These are phyloP conservation scores for Solanum aculeatissimum DNA, from an alignment of 305 asterid genomes.

Conservation along the genomic window DNA sequence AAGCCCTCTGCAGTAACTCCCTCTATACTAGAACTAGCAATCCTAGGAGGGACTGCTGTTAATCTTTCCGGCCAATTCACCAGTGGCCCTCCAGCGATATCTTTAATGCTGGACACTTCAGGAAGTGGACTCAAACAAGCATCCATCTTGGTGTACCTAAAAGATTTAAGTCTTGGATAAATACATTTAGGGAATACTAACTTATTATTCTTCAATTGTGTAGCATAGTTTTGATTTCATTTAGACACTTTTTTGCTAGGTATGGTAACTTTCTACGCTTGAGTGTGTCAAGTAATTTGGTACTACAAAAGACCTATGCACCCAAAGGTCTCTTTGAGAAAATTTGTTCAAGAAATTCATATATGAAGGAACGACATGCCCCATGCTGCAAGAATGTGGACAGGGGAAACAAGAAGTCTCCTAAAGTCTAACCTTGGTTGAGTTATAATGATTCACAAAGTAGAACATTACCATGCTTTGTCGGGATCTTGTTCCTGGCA, in stretches of 20 bases:
- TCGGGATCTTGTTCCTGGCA: constrained; percentile 70
- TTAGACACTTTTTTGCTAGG: not conserved
- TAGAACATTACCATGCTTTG: constrained; percentile 55
- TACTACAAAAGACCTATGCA: not conserved
- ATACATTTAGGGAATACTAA: not conserved
- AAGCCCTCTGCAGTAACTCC: constrained; percentile 46
- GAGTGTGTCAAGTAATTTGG: not conserved
- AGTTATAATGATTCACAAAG: not conserved
- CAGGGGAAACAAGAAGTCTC: not conserved
- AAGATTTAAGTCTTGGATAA: not conserved
- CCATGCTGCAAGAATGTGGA: not conserved
- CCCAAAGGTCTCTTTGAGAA: not conserved
- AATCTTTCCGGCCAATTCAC: constrained; percentile 79
- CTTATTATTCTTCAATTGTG: not conserved
- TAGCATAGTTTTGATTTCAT: not conserved
- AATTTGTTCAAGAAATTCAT: not conserved
- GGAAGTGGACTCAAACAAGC: constrained; percentile 79
- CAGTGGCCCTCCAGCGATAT: constrained; percentile 59
- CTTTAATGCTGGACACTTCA: constrained; percentile 54
- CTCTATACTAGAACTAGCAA: constrained; percentile 36
- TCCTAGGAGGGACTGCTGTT: constrained; percentile 68
- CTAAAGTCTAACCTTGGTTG: not conserved
- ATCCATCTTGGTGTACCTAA: constrained; percentile 84
- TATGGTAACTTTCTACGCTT: not conserved
- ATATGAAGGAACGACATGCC: not conserved